Percentiles rank a stretch among this genome's conserved stretches.
Conservation (phyloP, 2,329 filamentous ascomycete species). For the Dothidotthia symphoricarpi region DNA sequence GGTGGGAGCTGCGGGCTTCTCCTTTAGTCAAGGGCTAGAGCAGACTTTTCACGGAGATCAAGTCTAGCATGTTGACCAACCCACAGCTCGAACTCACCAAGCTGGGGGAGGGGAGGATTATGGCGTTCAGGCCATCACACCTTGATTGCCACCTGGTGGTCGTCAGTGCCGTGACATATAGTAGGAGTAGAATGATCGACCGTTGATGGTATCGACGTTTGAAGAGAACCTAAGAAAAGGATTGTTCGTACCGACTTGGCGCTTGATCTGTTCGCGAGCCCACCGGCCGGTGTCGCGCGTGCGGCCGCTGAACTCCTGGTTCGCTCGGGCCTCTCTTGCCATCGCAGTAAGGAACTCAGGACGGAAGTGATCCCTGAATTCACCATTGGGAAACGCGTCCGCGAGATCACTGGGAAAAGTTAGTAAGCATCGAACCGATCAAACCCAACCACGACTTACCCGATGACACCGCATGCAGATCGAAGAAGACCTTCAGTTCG, state of each 20-base stretch:
- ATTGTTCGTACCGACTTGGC: constrained; percentile 59
- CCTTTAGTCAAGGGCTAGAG: constrained; percentile 18
- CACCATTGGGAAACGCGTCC: constrained; percentile 87
- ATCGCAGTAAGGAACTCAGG: constrained; percentile 85
- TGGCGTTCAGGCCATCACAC: constrained; percentile 37
- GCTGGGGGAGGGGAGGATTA: constrained; percentile 11
- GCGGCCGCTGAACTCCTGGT: constrained; percentile 78
- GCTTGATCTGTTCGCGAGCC: constrained; percentile 97
- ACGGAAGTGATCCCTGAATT: constrained; percentile 80
- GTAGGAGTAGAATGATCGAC: constrained; percentile 5
- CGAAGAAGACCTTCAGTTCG: constrained; percentile 89
- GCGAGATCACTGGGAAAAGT: constrained; percentile 72
- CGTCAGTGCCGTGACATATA: constrained; percentile 26
- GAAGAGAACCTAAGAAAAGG: constrained; percentile 1
- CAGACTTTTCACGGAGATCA: constrained; percentile 5
- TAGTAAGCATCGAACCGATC: constrained; percentile 28
- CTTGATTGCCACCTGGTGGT: constrained; percentile 34
- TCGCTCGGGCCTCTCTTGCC: constrained; percentile 88
- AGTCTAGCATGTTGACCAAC: constrained; percentile 18
- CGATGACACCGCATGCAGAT: constrained; percentile 95
- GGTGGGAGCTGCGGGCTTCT: constrained; percentile 3
- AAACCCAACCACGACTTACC: constrained; percentile 59
- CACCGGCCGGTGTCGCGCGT: constrained; percentile 95
- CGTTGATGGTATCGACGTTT: constrained; percentile 1
- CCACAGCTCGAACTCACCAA: constrained; percentile 11